Conservation (phyloP, 257 asterid genomes). For the Solanum rostratum region DNA sequence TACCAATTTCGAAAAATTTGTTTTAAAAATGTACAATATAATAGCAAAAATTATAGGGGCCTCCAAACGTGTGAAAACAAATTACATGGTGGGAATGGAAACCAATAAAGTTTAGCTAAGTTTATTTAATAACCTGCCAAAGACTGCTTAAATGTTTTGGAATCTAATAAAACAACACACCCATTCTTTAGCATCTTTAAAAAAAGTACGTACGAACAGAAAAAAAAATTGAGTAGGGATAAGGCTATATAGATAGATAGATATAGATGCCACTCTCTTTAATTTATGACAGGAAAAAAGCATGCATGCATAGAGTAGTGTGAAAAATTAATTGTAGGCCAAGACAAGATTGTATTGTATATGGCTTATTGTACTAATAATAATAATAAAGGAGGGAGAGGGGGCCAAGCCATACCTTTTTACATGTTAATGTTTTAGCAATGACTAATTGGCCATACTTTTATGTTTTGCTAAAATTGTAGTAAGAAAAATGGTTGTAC, state of each 20-base stretch:
- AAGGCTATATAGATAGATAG: neutral
- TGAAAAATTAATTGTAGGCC: neutral
- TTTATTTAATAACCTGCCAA: neutral
- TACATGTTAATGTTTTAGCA: neutral
- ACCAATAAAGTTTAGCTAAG: neutral
- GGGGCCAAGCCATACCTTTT: neutral
- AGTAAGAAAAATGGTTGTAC: neutral
- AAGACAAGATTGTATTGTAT: neutral
- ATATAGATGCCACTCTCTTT: neutral
- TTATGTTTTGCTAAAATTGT: neutral
- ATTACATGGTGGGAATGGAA: neutral
- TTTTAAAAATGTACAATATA: neutral
- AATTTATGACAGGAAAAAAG: neutral
- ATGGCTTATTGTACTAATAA: neutral
- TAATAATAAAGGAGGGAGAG: neutral
- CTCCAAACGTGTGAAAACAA: conserved; percentile 6
- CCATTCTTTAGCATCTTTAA: neutral
- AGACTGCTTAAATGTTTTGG: conserved; percentile 1
- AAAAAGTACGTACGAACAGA: neutral
- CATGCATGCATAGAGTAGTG: neutral
- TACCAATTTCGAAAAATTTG: neutral
- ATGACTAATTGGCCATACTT: conserved; percentile 12
- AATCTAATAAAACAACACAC: neutral
- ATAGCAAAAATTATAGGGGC: neutral
- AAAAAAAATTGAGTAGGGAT: neutral